Percentiles rank a stretch among this genome's conserved stretches.
Evolutionary conservation across 1,284 basidiomycete species (phyloP).

Genomic region (Sporisorium scitamineum): DNA sequence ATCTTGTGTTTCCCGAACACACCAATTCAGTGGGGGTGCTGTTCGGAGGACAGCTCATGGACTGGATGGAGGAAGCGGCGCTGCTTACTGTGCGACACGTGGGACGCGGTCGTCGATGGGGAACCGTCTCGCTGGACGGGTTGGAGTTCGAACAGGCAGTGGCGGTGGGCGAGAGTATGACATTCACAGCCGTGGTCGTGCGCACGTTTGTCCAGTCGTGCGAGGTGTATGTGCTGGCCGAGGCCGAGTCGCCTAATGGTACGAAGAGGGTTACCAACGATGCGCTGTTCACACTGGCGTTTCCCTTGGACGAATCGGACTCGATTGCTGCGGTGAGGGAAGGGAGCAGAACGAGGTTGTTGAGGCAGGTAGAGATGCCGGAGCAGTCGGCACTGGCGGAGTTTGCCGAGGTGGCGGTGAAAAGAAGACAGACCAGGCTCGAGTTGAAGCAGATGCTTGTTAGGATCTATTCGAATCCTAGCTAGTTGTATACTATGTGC

Average conservation of each 20-base stretch:
- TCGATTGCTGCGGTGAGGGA: conserved; percentile 7
- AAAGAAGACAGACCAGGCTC: conserved; percentile 33
- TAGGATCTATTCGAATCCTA: conserved; percentile 45
- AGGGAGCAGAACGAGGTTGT: conserved; percentile 7
- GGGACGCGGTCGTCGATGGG: conserved; percentile 39
- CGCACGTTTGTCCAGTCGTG: conserved; percentile 49
- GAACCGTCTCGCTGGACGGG: conserved; percentile 58
- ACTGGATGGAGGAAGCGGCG: conserved; percentile 61
- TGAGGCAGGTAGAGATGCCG: conserved; percentile 47
- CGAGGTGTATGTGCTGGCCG: conserved; percentile 59
- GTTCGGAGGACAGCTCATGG: conserved; percentile 63
- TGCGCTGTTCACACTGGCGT: conserved; percentile 57
- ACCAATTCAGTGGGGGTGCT: conserved; percentile 54
- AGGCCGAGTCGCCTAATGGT: conserved; percentile 52
- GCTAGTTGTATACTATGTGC: not conserved
- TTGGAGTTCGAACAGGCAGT: conserved; percentile 57
- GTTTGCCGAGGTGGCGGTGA: conserved; percentile 45
- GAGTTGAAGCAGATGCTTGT: conserved; percentile 51
- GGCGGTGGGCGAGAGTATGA: conserved; percentile 55
- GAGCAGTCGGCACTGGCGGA: conserved; percentile 34
- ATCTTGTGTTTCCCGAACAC: conserved; percentile 62
- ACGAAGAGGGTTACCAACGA: conserved; percentile 55
- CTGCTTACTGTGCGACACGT: conserved; percentile 49
- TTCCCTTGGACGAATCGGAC: conserved; percentile 33
- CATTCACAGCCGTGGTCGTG: conserved; percentile 51